A percentile compares a stretch with the other conserved stretches of the same genome.
Evolutionary conservation across 495 filamentous ascomycete genomes (phyloP).

Genomic region (Letharia lupina): DNA sequence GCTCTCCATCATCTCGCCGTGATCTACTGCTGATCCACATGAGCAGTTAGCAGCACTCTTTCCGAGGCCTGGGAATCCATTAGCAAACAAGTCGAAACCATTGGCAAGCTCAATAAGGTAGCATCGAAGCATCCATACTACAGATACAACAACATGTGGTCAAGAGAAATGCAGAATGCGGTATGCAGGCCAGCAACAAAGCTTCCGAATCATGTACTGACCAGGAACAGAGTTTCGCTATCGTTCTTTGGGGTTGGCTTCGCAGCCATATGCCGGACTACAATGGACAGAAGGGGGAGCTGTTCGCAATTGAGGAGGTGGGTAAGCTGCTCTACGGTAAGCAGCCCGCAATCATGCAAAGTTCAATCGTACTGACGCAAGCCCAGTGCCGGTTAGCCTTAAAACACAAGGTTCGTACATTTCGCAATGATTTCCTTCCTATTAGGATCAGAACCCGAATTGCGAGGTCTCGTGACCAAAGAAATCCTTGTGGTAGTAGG

Average conservation of each 20-base stretch:
- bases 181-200: conserved; percentile 31
- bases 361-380: neutral
- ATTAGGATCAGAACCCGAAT: neutral
- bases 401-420: conserved; percentile 46
- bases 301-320: conserved; percentile 82
- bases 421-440: neutral
- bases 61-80: conserved; percentile 47
- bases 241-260: conserved; percentile 71
- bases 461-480: neutral
- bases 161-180: conserved; percentile 73
- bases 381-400: conserved; percentile 83
- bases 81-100: conserved; percentile 44
- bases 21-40: neutral
- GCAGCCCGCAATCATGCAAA: conserved; percentile 20
- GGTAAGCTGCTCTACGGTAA: conserved; percentile 66
- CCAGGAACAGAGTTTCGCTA: conserved; percentile 44
- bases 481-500: neutral
- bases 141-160: conserved; percentile 87
- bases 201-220: conserved; percentile 3
- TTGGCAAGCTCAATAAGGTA: conserved; percentile 54
- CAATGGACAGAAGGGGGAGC: conserved; percentile 41
- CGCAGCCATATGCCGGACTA: conserved; percentile 44
- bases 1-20: neutral
- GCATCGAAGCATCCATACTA: conserved; percentile 87
- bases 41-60: conserved; percentile 35